Base-by-base conservation (phyloP, 495 filamentous ascomycete species). In the Talaromyces wortmannii region DNA sequence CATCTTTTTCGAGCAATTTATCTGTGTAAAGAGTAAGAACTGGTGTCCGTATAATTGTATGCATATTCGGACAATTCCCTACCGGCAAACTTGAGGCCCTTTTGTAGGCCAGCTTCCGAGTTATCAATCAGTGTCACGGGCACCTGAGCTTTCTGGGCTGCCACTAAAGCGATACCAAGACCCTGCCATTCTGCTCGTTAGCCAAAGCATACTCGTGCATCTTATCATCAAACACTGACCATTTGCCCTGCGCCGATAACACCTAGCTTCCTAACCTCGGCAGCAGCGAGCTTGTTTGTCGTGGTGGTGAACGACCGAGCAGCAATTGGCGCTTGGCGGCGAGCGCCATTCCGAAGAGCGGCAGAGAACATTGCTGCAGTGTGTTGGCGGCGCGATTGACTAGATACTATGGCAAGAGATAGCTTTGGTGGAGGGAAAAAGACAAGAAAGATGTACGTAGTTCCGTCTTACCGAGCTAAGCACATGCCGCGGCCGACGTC, bases 221-320 rank as follows among this genome's bases (percentile, higher is more conserved):
- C n/a, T 48, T 4, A 18, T 1, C 13, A 23, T 13, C 4, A 13
- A 32, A 15, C 53, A 67, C 70, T 68, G 75, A 94, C 91, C 91
- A 97, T 97, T 68, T 97, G 95, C 15, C 95, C 95, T 48, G 92
- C 94, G 56, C 95, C 95, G 61, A 99, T 75, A 31, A 99, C 95
- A 55, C 94, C 94, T 16, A 98, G 74, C 52, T 83, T 86, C 74
- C 92, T 95, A 46, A 97, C 88, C 72, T 91, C 85, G 61, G 83
- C 81, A 61, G 84, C 83, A 58, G 72, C 68, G 46, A 53, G 42
- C 15, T 45, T 46, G 11, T 46, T 53, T 46, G 52, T 46, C 6
- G 73, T 71, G 33, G 68, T 76, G 61, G 71, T 77, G 60, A 81
- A 78, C 30, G 59, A 61, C 31, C 76, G 69, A 49, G 55, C 60